These are phyloP conservation scores for Arthrobotrys megalospora DNA, from an alignment of 2,329 filamentous ascomycete species.

Conservation along the genomic window DNA sequence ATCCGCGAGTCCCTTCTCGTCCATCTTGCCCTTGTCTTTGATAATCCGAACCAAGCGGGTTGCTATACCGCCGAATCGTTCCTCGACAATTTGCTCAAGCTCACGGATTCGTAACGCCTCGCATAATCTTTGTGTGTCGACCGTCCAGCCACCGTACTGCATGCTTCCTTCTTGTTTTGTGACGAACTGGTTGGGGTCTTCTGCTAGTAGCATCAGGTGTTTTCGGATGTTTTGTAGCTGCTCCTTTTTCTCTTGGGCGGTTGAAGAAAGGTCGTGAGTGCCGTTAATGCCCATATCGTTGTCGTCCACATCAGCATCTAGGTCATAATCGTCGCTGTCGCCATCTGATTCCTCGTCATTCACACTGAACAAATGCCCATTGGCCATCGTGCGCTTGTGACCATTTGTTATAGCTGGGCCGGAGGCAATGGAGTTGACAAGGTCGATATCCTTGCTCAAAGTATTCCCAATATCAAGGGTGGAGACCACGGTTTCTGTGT, in stretches of 20 bases:
- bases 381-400: conserved; percentile 67
- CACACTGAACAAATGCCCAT: conserved; percentile 65
- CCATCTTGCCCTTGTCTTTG: conserved; percentile 88
- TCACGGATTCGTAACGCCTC: conserved; percentile 81
- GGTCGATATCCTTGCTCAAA: conserved; percentile 63
- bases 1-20: conserved; percentile 86
- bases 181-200: conserved; percentile 79
- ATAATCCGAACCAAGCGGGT: conserved; percentile 89
- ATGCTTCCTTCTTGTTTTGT: conserved; percentile 75
- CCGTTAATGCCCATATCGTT: conserved; percentile 65
- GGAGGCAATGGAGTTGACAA: conserved; percentile 63
- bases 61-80: conserved; percentile 81
- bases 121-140: conserved; percentile 82
- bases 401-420: conserved; percentile 63
- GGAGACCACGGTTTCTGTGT: conserved; percentile 62
- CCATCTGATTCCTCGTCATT: conserved; percentile 64
- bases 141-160: conserved; percentile 81
- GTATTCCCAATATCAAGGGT: conserved; percentile 63
- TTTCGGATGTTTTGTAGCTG: conserved; percentile 52
- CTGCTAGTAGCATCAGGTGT: conserved; percentile 70
- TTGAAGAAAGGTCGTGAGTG: conserved; percentile 64
- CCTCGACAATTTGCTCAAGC: conserved; percentile 84
- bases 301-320: conserved; percentile 66
- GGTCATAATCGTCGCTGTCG: conserved; percentile 67
- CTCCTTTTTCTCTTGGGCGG: conserved; percentile 50